Evolutionary conservation across 352 stramenopile species (phyloP).

Genomic region (Phytophthora pistaciae): DNA sequence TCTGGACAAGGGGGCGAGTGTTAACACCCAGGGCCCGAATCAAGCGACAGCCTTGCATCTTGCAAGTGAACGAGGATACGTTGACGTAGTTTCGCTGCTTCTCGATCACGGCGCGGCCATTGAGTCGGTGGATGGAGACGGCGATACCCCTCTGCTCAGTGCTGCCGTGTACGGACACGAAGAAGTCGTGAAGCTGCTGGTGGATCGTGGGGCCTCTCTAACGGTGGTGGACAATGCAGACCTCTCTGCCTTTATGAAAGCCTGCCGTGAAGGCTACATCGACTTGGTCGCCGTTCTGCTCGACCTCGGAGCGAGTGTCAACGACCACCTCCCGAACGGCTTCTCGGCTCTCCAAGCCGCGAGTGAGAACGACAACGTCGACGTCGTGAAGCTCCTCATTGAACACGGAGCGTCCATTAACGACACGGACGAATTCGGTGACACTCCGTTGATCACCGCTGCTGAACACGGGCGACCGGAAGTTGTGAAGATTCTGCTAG

Average conservation of each 20-base stretch:
- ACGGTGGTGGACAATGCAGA: background rate
- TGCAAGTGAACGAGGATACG: too few species aligned
- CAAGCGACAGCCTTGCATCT: too few species aligned
- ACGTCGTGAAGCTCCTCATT: background rate
- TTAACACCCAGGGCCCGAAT: too few species aligned
- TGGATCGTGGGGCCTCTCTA: background rate
- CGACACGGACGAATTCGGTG: background rate
- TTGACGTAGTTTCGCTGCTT: too few species aligned
- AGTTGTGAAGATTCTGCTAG: background rate
- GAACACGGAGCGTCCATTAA: background rate
- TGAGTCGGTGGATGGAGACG: background rate
- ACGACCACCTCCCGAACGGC: background rate
- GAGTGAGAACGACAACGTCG: background rate
- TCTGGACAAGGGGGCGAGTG: too few species aligned
- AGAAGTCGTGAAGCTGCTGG: background rate
- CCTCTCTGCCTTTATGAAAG: background rate
- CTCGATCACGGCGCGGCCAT: background rate
- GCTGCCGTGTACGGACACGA: conserved; percentile 1
- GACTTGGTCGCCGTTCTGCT: background rate
- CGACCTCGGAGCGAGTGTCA: background rate
- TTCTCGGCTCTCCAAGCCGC: background rate
- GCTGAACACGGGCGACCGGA: background rate
- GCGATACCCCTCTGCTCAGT: background rate
- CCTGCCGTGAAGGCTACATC: background rate
- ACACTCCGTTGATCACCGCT: conserved; percentile 3